Evolutionary conservation across 2,329 filamentous ascomycete genomes (phyloP).

Genomic region (Alternaria burnsii): DNA sequence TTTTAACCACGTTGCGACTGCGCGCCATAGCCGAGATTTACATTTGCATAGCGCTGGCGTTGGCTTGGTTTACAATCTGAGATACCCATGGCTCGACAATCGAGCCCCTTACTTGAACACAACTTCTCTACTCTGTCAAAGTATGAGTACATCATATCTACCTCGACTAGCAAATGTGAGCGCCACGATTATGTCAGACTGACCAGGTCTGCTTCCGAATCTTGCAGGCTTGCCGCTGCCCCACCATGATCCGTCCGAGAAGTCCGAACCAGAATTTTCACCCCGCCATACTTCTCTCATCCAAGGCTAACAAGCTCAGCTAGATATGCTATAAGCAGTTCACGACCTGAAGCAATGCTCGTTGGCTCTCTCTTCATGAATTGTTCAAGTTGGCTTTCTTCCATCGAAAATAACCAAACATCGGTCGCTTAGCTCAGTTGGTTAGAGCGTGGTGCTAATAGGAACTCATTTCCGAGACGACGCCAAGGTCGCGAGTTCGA

Average conservation of each 20-base stretch:
- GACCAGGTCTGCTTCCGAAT: background rate
- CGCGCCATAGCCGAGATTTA: background rate
- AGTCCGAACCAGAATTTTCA: constrained; percentile 4
- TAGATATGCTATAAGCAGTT: too few species aligned
- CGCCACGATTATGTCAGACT: background rate
- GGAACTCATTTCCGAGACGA: too few species aligned
- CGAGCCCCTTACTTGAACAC: constrained; percentile 6
- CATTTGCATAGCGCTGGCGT: constrained; percentile 9
- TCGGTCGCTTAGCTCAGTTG: constrained; percentile 27
- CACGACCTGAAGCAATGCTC: background rate
- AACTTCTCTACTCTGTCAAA: background rate
- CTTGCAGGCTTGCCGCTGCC: background rate
- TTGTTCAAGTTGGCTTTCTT: accelerated
- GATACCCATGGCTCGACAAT: constrained; percentile 11
- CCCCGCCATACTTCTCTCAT: background rate
- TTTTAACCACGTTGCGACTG: background rate
- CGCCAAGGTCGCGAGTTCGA: constrained; percentile 27
- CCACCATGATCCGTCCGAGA: constrained; percentile 5
- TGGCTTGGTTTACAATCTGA: background rate
- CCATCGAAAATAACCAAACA: constrained; percentile 14
- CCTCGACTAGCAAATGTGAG: background rate
- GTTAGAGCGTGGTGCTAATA: constrained; percentile 30
- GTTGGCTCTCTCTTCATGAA: accelerated
- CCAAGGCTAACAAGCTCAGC: background rate
- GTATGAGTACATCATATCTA: background rate